Base-by-base conservation (phyloP, 495 filamentous ascomycete species). In the Glonium stellatum region DNA sequence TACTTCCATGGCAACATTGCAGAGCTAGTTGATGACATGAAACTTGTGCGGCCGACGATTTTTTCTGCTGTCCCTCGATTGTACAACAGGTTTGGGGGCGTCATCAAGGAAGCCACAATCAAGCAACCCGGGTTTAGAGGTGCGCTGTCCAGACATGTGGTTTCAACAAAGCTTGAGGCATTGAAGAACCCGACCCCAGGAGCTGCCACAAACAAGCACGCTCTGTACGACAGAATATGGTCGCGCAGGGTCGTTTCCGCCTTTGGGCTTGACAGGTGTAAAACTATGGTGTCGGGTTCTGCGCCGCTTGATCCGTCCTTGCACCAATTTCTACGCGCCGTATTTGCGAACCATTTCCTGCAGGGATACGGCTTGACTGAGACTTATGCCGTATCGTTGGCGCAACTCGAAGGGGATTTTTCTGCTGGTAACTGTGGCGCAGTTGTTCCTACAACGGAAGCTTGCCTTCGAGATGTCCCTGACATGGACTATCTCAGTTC, bases 291-390 rank as follows among this genome's bases (percentile, higher is more conserved):
- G 34, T 88, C 87, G 39, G 93, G 95, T 39, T 92, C 89, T 56
- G 95, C 93, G 19, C 93, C 93, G 37, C 79, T 98, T 23, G 90
- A 97, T 62, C 91, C 92, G 1, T 79, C 81, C 12, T 81, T 97
- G 13, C 90, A 97, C 61, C 79, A 87, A 70, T 96, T 97, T 77
- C 82, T 98, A 39, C 88, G 93, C 27, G 82, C 89, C 37, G 85
- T 86, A 42, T 87, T 93, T 57, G 86, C 82, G 37, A 90, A 87
- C 69, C 77, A 87, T 68, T 86, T 98, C 66, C 67, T 83, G 22
- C 92, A 97, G 77, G 93, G 93, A 49, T 98, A 95, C 71, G 93
- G 93, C 46, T 78, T 98, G 64, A 97, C 95, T 4, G 93, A 98
- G 73, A 86, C 91, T n/a, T 97, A 97, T 68, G 89, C 92, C 53